Percentiles rank a stretch among this genome's conserved stretches.
Conservation (phyloP, 805 yeast species). For the Metschnikowia lochheadii region DNA sequence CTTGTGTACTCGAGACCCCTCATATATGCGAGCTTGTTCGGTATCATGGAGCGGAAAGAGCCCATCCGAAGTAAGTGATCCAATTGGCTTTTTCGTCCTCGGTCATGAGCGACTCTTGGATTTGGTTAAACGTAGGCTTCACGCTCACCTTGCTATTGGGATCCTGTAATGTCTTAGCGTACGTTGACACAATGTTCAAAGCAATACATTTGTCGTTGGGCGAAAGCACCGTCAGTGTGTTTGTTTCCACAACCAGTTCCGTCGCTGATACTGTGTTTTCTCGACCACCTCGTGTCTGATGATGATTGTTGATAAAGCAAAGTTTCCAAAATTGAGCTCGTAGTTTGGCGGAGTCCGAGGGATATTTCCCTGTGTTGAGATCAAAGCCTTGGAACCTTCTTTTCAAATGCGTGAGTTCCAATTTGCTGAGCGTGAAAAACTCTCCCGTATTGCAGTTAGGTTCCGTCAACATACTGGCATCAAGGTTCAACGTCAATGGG, state of each 20-base stretch:
- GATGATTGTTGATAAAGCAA: slow-evolving; percentile 22
- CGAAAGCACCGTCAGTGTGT: slow-evolving; percentile 1
- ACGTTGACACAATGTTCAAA: slow-evolving; percentile 7
- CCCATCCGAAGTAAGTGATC: slow-evolving; percentile 15
- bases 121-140: slow-evolving; percentile 8
- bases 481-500: slow-evolving; percentile 1
- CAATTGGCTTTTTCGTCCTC: slow-evolving; percentile 11
- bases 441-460: slow-evolving; percentile 4
- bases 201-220: slow-evolving; percentile 17
- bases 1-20: background rate
- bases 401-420: slow-evolving; percentile 25
- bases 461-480: slow-evolving; percentile 1
- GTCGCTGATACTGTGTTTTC: background rate
- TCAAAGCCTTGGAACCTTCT: slow-evolving; percentile 22
- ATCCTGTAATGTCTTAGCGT: background rate
- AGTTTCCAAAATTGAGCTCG: slow-evolving; percentile 30
- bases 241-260: background rate
- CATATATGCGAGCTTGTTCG: background rate
- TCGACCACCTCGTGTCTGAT: background rate
- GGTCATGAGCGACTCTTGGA: slow-evolving; percentile 10
- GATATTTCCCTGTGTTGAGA: slow-evolving; percentile 11
- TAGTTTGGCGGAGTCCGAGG: slow-evolving; percentile 25
- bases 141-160: background rate
- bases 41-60: background rate
- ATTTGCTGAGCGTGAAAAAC: slow-evolving; percentile 17